Conservation (phyloP, 257 asterid species). For the Mentha longifolia region DNA sequence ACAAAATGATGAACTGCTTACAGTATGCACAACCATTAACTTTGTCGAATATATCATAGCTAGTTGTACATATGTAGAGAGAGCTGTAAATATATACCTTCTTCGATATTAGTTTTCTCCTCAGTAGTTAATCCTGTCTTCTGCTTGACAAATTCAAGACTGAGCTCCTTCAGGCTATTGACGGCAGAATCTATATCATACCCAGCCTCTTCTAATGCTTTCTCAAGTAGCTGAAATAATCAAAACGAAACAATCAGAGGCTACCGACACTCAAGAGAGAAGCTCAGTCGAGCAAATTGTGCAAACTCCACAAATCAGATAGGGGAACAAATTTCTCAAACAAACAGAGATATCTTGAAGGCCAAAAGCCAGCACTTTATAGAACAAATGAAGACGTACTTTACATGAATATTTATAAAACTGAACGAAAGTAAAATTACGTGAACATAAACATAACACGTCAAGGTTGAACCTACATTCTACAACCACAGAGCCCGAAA, state of each 20-base stretch:
- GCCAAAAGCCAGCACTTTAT: not conserved
- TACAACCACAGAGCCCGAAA: not conserved
- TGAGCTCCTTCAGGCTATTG: slow-evolving; percentile 54
- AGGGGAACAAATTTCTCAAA: not conserved
- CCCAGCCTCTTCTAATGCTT: slow-evolving; percentile 56
- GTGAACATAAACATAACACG: not conserved
- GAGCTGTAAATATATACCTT: slow-evolving; percentile 40
- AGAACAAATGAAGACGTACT: not conserved
- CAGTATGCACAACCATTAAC: not conserved
- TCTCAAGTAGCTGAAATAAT: slow-evolving; percentile 57
- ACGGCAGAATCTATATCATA: slow-evolving; percentile 57
- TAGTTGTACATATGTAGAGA: not conserved
- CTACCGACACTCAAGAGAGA: not conserved
- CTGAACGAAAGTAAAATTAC: slow-evolving; percentile 14
- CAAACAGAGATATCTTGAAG: not conserved
- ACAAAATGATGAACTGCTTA: not conserved
- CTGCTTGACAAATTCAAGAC: slow-evolving; percentile 39
- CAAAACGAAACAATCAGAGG: slow-evolving; percentile 13
- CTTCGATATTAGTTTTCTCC: slow-evolving; percentile 33
- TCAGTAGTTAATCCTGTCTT: slow-evolving; percentile 41
- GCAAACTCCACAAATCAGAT: too few relatives aligned
- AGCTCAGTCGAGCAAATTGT: too few relatives aligned
- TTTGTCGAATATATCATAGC: not conserved
- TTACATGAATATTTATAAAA: not conserved
- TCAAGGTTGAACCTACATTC: not conserved